Percentiles rank a stretch among this genome's conserved stretches.
Evolutionary conservation across 257 asterid species (phyloP).

Genomic region (Catharanthus roseus): DNA sequence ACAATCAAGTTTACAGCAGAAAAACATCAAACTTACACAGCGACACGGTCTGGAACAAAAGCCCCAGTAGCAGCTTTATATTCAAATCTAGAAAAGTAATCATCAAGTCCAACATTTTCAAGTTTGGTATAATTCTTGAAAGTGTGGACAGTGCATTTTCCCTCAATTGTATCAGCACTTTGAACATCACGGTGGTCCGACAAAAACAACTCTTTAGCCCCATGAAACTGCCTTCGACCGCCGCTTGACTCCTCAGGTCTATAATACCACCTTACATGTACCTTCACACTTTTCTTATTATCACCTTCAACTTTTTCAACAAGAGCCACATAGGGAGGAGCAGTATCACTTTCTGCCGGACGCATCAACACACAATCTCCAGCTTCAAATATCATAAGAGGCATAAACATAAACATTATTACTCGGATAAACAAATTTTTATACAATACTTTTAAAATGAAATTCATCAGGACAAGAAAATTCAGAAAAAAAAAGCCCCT

Average conservation of each 20-base stretch:
- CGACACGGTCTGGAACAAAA: constrained; percentile 55
- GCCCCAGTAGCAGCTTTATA: constrained; percentile 49
- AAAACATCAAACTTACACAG: constrained; percentile 45
- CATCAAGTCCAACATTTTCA: constrained; percentile 42
- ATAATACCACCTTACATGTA: constrained; percentile 60
- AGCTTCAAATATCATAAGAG: constrained; percentile 30
- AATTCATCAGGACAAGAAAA: not conserved
- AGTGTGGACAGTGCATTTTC: constrained; percentile 50
- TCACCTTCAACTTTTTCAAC: constrained; percentile 55
- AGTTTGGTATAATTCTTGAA: constrained; percentile 55
- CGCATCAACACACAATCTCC: constrained; percentile 63
- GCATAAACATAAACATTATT: constrained; percentile 4
- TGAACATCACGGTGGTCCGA: constrained; percentile 51
- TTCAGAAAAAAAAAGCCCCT: not conserved
- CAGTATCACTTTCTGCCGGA: constrained; percentile 31
- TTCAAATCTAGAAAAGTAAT: constrained; percentile 56
- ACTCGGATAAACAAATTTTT: not conserved
- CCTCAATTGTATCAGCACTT: too few species aligned
- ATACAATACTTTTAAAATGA: not conserved
- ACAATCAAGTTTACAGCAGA: not conserved
- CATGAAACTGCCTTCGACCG: constrained; percentile 63
- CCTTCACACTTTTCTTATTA: constrained; percentile 33
- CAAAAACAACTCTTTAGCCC: constrained; percentile 57
- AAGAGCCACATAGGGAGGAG: constrained; percentile 59
- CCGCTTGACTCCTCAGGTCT: constrained; percentile 66